A percentile compares a stretch with the other conserved stretches of the same genome.
Conservation (phyloP, 2,329 filamentous ascomycete species). For the Stachybotrys echinatus region DNA sequence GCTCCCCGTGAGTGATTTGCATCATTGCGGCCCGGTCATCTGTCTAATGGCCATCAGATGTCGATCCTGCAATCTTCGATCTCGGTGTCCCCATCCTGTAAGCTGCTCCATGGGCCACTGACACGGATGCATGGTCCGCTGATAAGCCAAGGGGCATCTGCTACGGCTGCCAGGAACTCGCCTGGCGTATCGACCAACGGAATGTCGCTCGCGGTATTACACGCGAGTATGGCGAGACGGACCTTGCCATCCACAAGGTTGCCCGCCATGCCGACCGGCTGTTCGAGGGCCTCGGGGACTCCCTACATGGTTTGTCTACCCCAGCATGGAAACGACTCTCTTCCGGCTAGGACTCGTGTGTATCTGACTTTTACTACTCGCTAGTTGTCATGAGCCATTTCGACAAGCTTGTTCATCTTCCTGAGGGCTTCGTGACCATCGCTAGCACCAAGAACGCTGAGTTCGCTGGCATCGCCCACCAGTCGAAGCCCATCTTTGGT, state of each 20-base stretch:
- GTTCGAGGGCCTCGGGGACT: constrained; percentile 69
- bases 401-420: constrained; percentile 75
- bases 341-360: neutral
- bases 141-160: constrained; percentile 43
- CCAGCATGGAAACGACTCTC: constrained; percentile 3
- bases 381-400: constrained; percentile 82
- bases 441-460: constrained; percentile 71
- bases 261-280: constrained; percentile 66
- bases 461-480: constrained; percentile 74
- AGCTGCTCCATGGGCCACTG: constrained; percentile 4
- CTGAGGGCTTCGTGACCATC: constrained; percentile 66
- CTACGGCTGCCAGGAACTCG: constrained; percentile 50
- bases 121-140: constrained; percentile 1
- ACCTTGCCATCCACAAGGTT: constrained; percentile 48
- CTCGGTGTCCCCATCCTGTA: constrained; percentile 21
- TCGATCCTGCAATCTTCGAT: constrained; percentile 56
- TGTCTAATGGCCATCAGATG: too few relatives aligned
- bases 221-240: constrained; percentile 11
- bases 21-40: too few relatives aligned
- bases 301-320: constrained; percentile 45
- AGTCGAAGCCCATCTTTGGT: constrained; percentile 65
- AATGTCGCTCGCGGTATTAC: constrained; percentile 14
- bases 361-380: constrained; percentile 1
- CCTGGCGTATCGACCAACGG: constrained; percentile 9
- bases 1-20: too few relatives aligned